These are phyloP conservation scores for Fimicolochytrium jonesii DNA, from an alignment of 192 early-diverging fungal species.

Conservation along the genomic window DNA sequence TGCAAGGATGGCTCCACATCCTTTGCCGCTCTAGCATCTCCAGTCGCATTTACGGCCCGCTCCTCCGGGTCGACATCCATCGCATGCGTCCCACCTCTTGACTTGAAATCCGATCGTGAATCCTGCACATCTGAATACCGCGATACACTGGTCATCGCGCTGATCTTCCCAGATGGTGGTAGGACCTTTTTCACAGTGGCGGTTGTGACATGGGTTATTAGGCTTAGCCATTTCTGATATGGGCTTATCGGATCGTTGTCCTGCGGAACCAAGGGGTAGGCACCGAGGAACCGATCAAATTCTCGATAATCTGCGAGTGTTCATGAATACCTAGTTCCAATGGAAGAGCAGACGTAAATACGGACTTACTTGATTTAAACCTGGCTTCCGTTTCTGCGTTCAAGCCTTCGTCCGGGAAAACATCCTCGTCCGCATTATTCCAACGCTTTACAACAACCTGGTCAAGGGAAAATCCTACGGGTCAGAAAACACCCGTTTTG, in stretches of 20 bases:
- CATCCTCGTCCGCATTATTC: constrained; percentile 69
- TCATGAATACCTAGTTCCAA: background rate
- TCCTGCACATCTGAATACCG: constrained; percentile 56
- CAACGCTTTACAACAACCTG: constrained; percentile 81
- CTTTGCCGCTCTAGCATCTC: background rate
- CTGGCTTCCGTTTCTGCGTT: constrained; percentile 62
- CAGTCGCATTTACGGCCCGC: background rate
- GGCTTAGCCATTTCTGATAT: constrained; percentile 71
- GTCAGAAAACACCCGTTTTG: no score
- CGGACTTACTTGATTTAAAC: constrained; percentile 53
- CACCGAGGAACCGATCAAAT: constrained; percentile 74
- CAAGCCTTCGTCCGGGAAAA: constrained; percentile 51
- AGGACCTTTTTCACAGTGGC: constrained; percentile 40
- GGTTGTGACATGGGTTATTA: constrained; percentile 65
- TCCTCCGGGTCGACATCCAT: background rate
- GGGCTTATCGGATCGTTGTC: constrained; percentile 45
- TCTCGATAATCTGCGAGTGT: constrained; percentile 60
- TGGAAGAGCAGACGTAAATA: background rate
- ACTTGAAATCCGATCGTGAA: background rate
- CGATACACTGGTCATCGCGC: constrained; percentile 50
- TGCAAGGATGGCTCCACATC: background rate
- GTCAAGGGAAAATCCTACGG: no score
- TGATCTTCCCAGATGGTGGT: constrained; percentile 41
- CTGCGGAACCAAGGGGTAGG: constrained; percentile 69
- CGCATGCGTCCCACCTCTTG: background rate